phyloP scores from a whole-genome alignment of 768 basidiomycete genomes.

The Coprinopsis marcescibilis region DNA sequence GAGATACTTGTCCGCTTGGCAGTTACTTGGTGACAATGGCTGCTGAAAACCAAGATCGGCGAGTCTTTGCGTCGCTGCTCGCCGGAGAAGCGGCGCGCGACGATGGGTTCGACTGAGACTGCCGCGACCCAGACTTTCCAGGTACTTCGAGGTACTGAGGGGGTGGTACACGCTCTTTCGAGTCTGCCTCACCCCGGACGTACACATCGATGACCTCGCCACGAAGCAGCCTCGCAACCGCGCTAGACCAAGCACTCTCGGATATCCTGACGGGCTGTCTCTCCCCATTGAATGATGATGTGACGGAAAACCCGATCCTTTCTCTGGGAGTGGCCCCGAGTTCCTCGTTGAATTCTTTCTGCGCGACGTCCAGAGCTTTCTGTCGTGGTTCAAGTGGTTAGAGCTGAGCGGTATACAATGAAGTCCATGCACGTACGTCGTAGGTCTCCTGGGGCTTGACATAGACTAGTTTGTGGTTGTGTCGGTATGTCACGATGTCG shows the following conservation, averaged over 20 bases:
- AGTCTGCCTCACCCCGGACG: constrained; percentile 28
- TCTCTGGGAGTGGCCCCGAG: constrained; percentile 32
- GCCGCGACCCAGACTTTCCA: no score
- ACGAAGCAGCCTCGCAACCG: constrained; percentile 33
- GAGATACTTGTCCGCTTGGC: no score
- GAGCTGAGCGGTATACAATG: not conserved
- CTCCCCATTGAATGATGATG: constrained; percentile 23
- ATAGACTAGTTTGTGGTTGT: constrained; percentile 39
- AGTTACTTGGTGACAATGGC: no score
- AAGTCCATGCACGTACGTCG: constrained; percentile 36
- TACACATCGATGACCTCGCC: constrained; percentile 45
- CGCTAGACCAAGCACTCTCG: constrained; percentile 41
- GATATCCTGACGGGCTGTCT: constrained; percentile 42
- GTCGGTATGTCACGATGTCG: constrained; percentile 49
- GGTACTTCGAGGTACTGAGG: constrained; percentile 40
- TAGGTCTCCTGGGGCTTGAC: constrained; percentile 41
- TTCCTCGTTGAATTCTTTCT: constrained; percentile 41
- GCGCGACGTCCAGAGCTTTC: constrained; percentile 47
- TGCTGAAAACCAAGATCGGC: no score
- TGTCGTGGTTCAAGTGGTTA: constrained; percentile 14
- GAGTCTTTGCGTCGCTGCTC: no score
- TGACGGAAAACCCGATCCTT: constrained; percentile 39
- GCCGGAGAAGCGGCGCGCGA: no score
- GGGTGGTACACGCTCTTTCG: constrained; percentile 23
- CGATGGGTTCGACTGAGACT: no score